Conservation (phyloP, 108 stramenopile species). For the Epithemia pelagica region DNA sequence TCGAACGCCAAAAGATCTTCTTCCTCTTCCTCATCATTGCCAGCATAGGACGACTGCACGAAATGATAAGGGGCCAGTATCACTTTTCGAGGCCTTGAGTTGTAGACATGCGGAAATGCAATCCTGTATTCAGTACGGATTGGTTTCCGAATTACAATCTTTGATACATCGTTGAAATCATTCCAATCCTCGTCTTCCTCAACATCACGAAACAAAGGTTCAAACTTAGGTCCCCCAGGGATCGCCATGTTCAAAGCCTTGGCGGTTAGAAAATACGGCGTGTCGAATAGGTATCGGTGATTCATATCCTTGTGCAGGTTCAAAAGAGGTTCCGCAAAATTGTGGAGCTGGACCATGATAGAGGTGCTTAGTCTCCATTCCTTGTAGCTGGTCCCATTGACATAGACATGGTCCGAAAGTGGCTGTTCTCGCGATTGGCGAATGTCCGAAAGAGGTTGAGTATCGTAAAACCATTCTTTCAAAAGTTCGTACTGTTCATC, state of each 20-base stretch:
- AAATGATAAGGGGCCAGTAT: conserved; percentile 84
- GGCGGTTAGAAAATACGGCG: conserved; percentile 93
- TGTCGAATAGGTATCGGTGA: conserved; percentile 89
- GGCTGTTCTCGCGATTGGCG: conserved; percentile 24
- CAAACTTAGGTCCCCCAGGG: conserved; percentile 99
- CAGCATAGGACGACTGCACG: conserved; percentile 88
- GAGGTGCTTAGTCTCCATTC: conserved; percentile 91
- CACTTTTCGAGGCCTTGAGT: conserved; percentile 93
- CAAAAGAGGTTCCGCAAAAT: conserved; percentile 89
- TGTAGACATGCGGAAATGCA: conserved; percentile 97
- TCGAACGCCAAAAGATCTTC: conserved; percentile 59
- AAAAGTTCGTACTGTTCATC: conserved; percentile 56
- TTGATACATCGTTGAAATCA: conserved; percentile 99
- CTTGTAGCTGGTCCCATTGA: conserved; percentile 94
- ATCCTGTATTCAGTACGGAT: conserved; percentile 98
- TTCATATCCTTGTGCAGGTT: conserved; percentile 87
- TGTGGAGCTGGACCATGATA: conserved; percentile 91
- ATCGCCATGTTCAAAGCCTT: conserved; percentile 98
- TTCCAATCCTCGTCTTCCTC: conserved; percentile 98
- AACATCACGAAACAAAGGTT: conserved; percentile 96
- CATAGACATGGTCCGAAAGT: conserved; percentile 61
- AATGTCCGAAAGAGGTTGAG: conserved; percentile 48
- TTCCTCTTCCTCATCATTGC: conserved; percentile 62
- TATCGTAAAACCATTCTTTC: conserved; percentile 83
- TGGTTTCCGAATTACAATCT: conserved; percentile 95